Conservation (phyloP, 768 basidiomycete species). For the Tulasnella calospora region DNA sequence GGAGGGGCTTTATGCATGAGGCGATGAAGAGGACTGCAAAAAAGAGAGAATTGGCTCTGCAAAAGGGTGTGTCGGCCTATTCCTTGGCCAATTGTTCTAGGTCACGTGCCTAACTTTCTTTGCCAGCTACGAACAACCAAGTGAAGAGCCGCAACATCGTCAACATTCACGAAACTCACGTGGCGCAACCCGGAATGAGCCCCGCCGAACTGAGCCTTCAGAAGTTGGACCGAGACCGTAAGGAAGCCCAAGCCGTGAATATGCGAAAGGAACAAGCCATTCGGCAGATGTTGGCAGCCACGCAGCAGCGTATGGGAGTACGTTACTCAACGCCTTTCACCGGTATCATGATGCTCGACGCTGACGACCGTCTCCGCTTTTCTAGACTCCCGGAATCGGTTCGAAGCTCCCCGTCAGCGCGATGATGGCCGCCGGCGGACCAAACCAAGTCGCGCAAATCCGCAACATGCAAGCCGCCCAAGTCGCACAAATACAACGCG, state of each 20-base stretch:
- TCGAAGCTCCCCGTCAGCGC: slow-evolving; percentile 8
- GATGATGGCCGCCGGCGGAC: slow-evolving; percentile 18
- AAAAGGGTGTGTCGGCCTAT: slow-evolving; percentile 15
- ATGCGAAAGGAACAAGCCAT: slow-evolving; percentile 11
- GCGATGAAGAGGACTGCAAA: slow-evolving; percentile 30
- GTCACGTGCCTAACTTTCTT: not conserved
- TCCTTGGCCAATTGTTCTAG: not conserved
- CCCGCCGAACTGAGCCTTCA: slow-evolving; percentile 17
- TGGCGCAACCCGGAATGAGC: not conserved
- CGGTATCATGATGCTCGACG: not conserved
- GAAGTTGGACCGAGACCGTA: slow-evolving; percentile 25
- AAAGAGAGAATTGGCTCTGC: slow-evolving; percentile 24
- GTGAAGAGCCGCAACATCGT: not conserved
- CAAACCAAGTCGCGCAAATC: slow-evolving; percentile 21
- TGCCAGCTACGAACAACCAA: slow-evolving; percentile 3
- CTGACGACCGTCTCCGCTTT: not conserved
- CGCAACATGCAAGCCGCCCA: slow-evolving; percentile 21
- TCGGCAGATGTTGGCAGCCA: not conserved
- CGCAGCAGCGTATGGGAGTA: slow-evolving; percentile 9
- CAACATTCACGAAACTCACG: slow-evolving; percentile 26
- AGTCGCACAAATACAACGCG: slow-evolving; percentile 21
- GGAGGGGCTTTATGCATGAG: slow-evolving; percentile 27
- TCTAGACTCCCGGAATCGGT: not conserved
- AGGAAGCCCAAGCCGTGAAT: not conserved
- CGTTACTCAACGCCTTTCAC: not conserved